Evolutionary conservation across 23 red algal species (phyloP), one percentile per base, ranked within the genome.

Genomic region (Pyropia yezoensis): DNA sequence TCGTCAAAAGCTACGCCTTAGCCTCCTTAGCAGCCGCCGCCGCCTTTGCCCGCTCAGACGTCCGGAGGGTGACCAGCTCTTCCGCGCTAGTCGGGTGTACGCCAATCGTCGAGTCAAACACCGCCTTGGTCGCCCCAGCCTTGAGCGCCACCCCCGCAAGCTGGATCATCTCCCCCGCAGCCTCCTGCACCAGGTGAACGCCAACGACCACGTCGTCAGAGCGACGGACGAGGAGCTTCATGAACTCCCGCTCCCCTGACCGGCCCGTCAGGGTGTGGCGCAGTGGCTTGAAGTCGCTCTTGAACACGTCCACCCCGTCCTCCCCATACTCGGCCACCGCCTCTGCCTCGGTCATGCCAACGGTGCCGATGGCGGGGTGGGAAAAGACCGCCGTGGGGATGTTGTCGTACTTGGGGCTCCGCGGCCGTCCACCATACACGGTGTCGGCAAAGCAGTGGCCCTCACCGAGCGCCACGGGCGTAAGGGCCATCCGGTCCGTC

Each of bases 331-430:
- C 79, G 2, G 67, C 71, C 29, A 69, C 23, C 22, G 94, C 94
- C 32, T 80, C 49, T 22, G 39, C 62, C 20, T 98, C 94, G 26
- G 87, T 91, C 56, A 98, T 49, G 33, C 94, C 94, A 16, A 79
- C 80, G 11, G 80, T 91, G 4, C 94, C 94, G 32, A 98, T 98
- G 70, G 50, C 49, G 27, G 94, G 94, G 28, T 78, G 71, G 14
- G 79, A 83, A 66, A 98, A 98, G 15, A 98, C 94, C 3, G 94
- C 94, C 17, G 94, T 91, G 1, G 94, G 85, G 14, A 98, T 80
- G 39, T 77, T 78, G 14, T 83, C 72, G 62, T 98, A 85, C 52
- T 67, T 70, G 21, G 80, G 71, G 58, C 75, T 66, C 15, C 94
- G 65, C 47, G 59, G 69, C 50, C 79, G 86, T 27, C 70, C 66